A percentile compares a stretch with the other conserved stretches of the same genome.
Evolutionary conservation across 495 filamentous ascomycete species (phyloP).

Genomic region (Massariosphaeria phaeospora): DNA sequence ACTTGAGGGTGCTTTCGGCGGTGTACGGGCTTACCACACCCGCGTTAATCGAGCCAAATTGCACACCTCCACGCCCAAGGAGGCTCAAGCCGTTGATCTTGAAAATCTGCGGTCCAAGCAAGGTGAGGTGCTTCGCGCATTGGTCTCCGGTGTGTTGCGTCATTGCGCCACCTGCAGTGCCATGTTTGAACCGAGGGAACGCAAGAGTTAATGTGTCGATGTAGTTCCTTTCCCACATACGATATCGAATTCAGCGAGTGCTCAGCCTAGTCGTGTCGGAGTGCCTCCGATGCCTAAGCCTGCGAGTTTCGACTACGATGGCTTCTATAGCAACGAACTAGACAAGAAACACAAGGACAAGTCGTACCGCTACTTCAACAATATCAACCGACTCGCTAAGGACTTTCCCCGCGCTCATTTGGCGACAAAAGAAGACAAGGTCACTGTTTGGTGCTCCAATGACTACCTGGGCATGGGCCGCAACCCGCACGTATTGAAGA

Average conservation of each 20-base stretch:
- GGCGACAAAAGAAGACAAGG: slow-evolving; percentile 73
- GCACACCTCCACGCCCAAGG: slow-evolving; percentile 69
- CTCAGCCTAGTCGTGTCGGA: slow-evolving; percentile 17
- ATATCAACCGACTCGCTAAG: slow-evolving; percentile 96
- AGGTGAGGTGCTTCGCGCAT: slow-evolving; percentile 15
- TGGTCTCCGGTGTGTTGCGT: neutral
- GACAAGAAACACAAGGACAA: slow-evolving; percentile 99
- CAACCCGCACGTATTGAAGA: slow-evolving; percentile 77
- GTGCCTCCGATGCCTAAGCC: slow-evolving; percentile 42
- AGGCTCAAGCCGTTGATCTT: slow-evolving; percentile 65
- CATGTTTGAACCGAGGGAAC: neutral
- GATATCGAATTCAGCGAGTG: slow-evolving; percentile 18
- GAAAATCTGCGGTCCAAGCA: slow-evolving; percentile 56
- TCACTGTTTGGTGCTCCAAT: slow-evolving; percentile 98
- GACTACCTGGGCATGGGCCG: slow-evolving; percentile 98
- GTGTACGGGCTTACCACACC: slow-evolving; percentile 46
- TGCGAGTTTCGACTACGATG: slow-evolving; percentile 79
- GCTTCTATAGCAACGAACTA: slow-evolving; percentile 79
- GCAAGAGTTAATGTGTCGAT: slow-evolving; percentile 2
- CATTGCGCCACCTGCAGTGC: neutral
- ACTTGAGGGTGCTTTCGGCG: slow-evolving; percentile 42
- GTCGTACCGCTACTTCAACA: slow-evolving; percentile 99
- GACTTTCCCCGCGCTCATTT: slow-evolving; percentile 96
- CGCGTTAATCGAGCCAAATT: slow-evolving; percentile 62
- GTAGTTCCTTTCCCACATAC: slow-evolving; percentile 32